Percentiles rank a stretch among this genome's conserved stretches.
phyloP scores from a whole-genome alignment of 768 basidiomycete species.

The Tephrocybe sp. region DNA sequence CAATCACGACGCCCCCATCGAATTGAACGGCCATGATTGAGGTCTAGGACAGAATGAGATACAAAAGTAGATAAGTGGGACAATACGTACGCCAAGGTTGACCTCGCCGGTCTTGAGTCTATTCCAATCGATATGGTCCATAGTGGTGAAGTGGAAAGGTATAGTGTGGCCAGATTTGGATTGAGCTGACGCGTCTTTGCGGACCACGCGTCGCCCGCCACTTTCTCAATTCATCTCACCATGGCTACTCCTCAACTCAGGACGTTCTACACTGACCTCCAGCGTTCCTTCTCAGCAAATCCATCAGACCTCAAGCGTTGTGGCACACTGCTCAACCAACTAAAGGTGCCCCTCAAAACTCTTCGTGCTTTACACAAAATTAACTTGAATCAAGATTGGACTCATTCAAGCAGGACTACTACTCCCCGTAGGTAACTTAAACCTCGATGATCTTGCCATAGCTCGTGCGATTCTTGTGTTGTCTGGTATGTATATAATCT shows the following conservation, averaged over 20 bases:
- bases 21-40: slow-evolving; percentile 99
- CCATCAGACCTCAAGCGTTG: slow-evolving; percentile 71
- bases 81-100: slow-evolving; percentile 83
- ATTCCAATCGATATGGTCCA: slow-evolving; percentile 78
- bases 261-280: slow-evolving; percentile 64
- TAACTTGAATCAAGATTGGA: slow-evolving; percentile 51
- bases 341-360: slow-evolving; percentile 56
- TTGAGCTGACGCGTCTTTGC: slow-evolving; percentile 19
- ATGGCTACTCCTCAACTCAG: slow-evolving; percentile 60
- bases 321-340: slow-evolving; percentile 60
- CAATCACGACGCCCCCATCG: slow-evolving; percentile 91
- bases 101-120: slow-evolving; percentile 94
- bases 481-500: neutral
- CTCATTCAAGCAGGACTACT: slow-evolving; percentile 77
- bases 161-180: slow-evolving; percentile 19
- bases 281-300: slow-evolving; percentile 62
- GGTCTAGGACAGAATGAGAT: slow-evolving; percentile 52
- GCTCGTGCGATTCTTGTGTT: slow-evolving; percentile 48
- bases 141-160: slow-evolving; percentile 31
- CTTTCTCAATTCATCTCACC: slow-evolving; percentile 14
- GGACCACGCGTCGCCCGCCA: slow-evolving; percentile 38
- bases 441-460: slow-evolving; percentile 65
- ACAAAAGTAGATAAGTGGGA: slow-evolving; percentile 3
- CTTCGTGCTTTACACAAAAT: neutral
- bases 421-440: slow-evolving; percentile 66